phyloP scores from a whole-genome alignment of 148 eudicot genomes.

The Dysphania ambrosioides region DNA sequence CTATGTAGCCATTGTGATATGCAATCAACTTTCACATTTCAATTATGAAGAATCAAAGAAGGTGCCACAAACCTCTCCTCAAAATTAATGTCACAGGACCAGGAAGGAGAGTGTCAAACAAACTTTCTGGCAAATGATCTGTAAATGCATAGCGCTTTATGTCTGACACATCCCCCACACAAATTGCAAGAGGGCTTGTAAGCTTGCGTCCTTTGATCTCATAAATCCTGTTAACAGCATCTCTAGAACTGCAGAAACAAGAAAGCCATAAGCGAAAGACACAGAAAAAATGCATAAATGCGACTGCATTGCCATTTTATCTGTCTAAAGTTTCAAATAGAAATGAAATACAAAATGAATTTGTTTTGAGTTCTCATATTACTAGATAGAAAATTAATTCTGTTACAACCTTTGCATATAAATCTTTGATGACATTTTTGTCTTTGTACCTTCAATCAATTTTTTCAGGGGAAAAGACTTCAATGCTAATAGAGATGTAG shows the following conservation, averaged over 20 bases:
- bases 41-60: not conserved
- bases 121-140: slow-evolving; percentile 63
- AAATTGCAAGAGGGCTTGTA: slow-evolving; percentile 90
- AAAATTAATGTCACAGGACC: slow-evolving; percentile 92
- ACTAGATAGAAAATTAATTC: too few species aligned
- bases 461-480: not conserved
- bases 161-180: slow-evolving; percentile 83
- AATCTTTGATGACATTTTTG: not conserved
- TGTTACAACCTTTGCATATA: not conserved
- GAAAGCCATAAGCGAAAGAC: slow-evolving; percentile 12
- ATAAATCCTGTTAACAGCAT: slow-evolving; percentile 77
- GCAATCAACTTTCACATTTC: not conserved
- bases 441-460: not conserved
- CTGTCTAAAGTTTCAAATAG: not conserved
- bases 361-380: not conserved
- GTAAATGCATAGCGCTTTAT: slow-evolving; percentile 69
- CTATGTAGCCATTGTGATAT: not conserved
- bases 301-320: not conserved
- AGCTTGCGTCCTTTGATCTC: slow-evolving; percentile 86
- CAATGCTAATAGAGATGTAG: not conserved
- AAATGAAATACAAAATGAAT: not conserved
- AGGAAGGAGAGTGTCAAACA: slow-evolving; percentile 81
- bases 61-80: slow-evolving; percentile 57
- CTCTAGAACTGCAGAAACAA: slow-evolving; percentile 59
- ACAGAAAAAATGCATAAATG: not conserved